Evolutionary conservation across 2,329 filamentous ascomycete genomes (phyloP), one percentile per base, ranked within the genome.

Genomic region (Neofusicoccum laricinum): DNA sequence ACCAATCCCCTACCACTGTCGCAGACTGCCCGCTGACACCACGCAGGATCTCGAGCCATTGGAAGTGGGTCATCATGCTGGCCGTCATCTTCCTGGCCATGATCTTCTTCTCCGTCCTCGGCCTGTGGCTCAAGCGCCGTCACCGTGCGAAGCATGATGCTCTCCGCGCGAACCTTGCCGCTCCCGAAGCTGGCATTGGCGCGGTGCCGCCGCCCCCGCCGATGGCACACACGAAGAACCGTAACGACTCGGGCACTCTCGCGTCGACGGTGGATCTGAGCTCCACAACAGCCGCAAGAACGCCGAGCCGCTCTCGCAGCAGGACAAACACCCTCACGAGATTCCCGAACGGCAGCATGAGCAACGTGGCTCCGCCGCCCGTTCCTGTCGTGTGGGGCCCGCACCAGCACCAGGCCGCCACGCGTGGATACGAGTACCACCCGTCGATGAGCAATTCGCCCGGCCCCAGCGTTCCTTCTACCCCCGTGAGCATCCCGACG

Each of bases 1-100:
- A 30, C 5, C 25, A 30, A 7, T 30, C 6, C 6, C 14, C 61
- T 32, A 48, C n/a, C 50, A 55, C 10, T 40, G 25, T 25, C 19
- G 5, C 10, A 5, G 11, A 50, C 17, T 41, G 2, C 38, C 40
- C 21, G 30, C 40, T 25, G 36, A 10, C 41, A 38, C 32, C 14
- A 3, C 21, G 7, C 66, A 92, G 90, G 90, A 78, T 91, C 57
- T 82, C 84, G 7, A 83, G 80, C 32, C 91, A 94, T 76, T 92
- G 86, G 81, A 84, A 88, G 79, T 96, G 91, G 91, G 86, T 96
- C 50, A 83, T 94, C 67, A 92, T 95, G 84, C 82, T 95, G 61
- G 88, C 92, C 68, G 80, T 94, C 67, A 82, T 96, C 32, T 83
- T 89, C 48, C 80, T 94, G 66, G 88, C 82, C 61, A 90, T 96